Base-by-base conservation (phyloP, 345 rosid genomes). In the Bruguiera parviflora region DNA sequence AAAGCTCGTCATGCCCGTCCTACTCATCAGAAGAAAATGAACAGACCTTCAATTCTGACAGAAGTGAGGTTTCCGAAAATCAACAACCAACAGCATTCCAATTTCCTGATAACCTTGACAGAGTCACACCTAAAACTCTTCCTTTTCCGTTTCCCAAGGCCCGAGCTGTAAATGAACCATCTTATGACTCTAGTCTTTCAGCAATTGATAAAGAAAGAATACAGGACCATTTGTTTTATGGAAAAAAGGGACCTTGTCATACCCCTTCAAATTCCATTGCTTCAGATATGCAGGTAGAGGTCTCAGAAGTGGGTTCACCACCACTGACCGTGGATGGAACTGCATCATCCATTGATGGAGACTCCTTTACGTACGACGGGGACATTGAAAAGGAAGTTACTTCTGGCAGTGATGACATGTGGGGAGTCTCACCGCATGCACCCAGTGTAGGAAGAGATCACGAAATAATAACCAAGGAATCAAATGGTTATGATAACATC, bases 201-300 rank as follows among this genome's bases (percentile, higher is more conserved):
- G 77, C 76, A 67, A 66, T 58, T 5, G 87, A 82, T 21, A 78
- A 78, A 55, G 63, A 80, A 43, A 79, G 77, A 68, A 27, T 69
- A 35, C 83, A 84, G 57, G 83, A 87, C 35, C 81, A 66, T 56
- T 71, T 76, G 6, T 84, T 83, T 72, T 82, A 68, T 76, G 63
- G 57, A 8, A 65, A 73, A 28, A 80, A 64, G 71, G 77, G 47
- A 29, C 64, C 71, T 18, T 67, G 83, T 76, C 98, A 83, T 79
- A 80, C 83, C 61, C 83, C 86, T 25, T 65, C 85, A 22, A 77
- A 78, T 63, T 95, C 99, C 6, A 75, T 89, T 60, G 98, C 94
- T 56, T 95, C 99, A 53, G 99, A 92, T 71, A 79, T 95, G 85
- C 98, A 92, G 66, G 97, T 95, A 58, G 99, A 92, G 81, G 87